phyloP scores from a whole-genome alignment of 495 filamentous ascomycete genomes.

The Lophiotrema nucula region DNA sequence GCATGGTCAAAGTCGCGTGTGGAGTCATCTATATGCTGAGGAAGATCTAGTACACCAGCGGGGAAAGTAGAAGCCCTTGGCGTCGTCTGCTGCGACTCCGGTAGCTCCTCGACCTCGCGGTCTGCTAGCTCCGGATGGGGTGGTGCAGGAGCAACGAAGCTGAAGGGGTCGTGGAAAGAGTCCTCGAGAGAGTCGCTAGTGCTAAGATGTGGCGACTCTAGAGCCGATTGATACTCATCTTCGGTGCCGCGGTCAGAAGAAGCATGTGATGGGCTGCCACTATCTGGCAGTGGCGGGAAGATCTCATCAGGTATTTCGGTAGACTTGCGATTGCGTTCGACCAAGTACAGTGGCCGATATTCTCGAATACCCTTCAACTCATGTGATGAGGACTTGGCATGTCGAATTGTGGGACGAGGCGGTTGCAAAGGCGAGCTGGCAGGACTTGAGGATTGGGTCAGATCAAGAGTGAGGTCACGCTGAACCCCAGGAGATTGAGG shows the following conservation, averaged over 20 bases:
- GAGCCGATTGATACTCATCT: slow-evolving; percentile 43
- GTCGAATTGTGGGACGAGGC: slow-evolving; percentile 11
- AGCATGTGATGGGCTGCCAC: slow-evolving; percentile 16
- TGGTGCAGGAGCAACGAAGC: not conserved
- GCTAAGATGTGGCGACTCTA: slow-evolving; percentile 31
- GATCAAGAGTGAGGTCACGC: slow-evolving; percentile 30
- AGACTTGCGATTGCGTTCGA: slow-evolving; percentile 43
- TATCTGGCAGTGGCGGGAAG: slow-evolving; percentile 22
- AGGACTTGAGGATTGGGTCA: slow-evolving; percentile 19
- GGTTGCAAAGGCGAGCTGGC: slow-evolving; percentile 33
- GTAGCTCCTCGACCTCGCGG: slow-evolving; percentile 31
- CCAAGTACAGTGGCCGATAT: slow-evolving; percentile 44
- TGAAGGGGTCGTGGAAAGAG: slow-evolving; percentile 9
- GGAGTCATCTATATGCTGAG: not conserved
- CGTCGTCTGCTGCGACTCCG: slow-evolving; percentile 40
- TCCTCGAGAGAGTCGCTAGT: slow-evolving; percentile 19
- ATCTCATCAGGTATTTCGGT: slow-evolving; percentile 40
- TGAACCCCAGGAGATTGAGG: slow-evolving; percentile 26
- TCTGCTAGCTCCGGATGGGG: slow-evolving; percentile 21
- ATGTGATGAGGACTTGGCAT: slow-evolving; percentile 34
- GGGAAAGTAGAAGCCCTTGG: slow-evolving; percentile 36
- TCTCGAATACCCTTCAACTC: slow-evolving; percentile 39
- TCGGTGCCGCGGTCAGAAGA: slow-evolving; percentile 39
- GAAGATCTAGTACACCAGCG: slow-evolving; percentile 10
- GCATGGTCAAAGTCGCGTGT: not conserved